Percentiles rank a stretch among this genome's conserved stretches.
Conservation (phyloP, 2,329 filamentous ascomycete genomes). For the Colletotrichum endophyticum region DNA sequence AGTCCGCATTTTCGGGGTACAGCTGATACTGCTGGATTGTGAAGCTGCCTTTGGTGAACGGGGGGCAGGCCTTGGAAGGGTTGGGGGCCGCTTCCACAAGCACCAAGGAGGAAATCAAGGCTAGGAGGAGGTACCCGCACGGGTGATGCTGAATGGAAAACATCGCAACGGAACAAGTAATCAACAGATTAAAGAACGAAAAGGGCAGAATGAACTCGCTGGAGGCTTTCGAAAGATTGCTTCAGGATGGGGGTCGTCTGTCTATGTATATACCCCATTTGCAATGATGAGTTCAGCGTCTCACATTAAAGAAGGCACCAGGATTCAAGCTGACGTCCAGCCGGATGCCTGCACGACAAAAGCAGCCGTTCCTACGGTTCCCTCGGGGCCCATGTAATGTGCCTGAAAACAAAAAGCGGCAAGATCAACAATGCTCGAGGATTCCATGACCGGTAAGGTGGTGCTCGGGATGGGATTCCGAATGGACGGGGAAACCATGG, state of each 20-base stretch:
- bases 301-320: not conserved
- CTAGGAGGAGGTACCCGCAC: not conserved
- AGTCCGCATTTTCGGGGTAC: constrained; percentile 41
- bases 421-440: not conserved
- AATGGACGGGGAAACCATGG: not conserved
- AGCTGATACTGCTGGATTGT: constrained; percentile 32
- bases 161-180: not conserved
- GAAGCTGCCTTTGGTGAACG: constrained; percentile 26
- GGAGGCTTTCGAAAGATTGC: fast-evolving
- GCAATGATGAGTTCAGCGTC: not conserved
- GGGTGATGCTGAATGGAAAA: not conserved
- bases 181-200: not conserved
- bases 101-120: not conserved
- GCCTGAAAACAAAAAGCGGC: not conserved
- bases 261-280: not conserved
- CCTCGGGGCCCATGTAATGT: not conserved
- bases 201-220: not conserved
- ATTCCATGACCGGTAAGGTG: not conserved
- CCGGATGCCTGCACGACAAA: not conserved
- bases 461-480: not conserved
- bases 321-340: not conserved
- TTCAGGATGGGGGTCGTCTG: not conserved
- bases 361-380: not conserved
- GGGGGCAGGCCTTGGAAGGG: constrained; percentile 14
- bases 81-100: not conserved